A percentile compares a stretch with the other conserved stretches of the same genome.
phyloP scores from a whole-genome alignment of 768 basidiomycete genomes.

The Pleurotus giganteus region DNA sequence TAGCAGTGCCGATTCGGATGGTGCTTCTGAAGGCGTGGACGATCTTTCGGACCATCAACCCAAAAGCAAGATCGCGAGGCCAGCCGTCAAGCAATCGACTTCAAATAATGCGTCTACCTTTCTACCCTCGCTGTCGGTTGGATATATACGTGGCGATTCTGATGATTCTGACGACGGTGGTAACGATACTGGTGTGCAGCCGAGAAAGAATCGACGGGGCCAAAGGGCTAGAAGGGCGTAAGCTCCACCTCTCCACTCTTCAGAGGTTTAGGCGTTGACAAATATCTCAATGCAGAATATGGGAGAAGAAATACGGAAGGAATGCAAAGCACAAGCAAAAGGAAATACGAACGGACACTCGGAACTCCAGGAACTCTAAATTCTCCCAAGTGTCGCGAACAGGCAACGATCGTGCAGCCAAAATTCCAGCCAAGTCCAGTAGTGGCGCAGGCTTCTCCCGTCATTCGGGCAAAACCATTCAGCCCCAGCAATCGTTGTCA shows the following conservation, averaged over 20 bases:
- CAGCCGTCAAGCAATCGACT: neutral
- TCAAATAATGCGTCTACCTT: constrained; percentile 49
- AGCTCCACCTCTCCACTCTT: constrained; percentile 29
- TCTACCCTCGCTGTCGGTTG: constrained; percentile 84
- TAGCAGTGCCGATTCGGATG: constrained; percentile 17
- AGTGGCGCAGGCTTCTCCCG: neutral
- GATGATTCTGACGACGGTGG: constrained; percentile 78
- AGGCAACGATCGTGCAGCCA: neutral
- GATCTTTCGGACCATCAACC: constrained; percentile 24
- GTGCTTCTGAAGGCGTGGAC: constrained; percentile 27
- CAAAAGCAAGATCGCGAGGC: constrained; percentile 20
- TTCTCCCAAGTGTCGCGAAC: constrained; percentile 9
- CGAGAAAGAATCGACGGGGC: constrained; percentile 86
- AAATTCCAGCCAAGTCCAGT: neutral
- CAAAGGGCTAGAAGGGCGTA: constrained; percentile 94
- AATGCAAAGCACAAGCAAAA: constrained; percentile 91
- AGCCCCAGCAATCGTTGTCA: neutral
- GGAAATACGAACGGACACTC: constrained; percentile 26
- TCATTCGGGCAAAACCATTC: neutral
- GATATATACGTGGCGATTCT: constrained; percentile 79
- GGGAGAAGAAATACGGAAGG: constrained; percentile 95
- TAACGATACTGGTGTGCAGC: constrained; percentile 46
- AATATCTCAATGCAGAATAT: constrained; percentile 60
- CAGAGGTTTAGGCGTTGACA: constrained; percentile 8
- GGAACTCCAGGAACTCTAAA: neutral